Conservation (phyloP, 148 eudicot species). For the Camellia japonica region DNA sequence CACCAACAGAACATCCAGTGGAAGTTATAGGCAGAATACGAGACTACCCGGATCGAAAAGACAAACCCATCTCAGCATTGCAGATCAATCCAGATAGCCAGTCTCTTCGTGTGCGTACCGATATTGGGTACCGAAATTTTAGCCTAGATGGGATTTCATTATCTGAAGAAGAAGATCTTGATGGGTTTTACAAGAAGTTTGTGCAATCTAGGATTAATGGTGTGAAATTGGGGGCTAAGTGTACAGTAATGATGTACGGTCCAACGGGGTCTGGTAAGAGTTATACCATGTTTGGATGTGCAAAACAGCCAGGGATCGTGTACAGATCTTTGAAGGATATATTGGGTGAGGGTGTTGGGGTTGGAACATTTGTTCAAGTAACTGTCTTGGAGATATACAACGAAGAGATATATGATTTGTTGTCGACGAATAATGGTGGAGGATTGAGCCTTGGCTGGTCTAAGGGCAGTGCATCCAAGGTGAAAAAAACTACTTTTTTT, state of each 20-base stretch:
- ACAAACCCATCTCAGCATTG: slow-evolving; percentile 36
- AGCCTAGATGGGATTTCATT: slow-evolving; percentile 81
- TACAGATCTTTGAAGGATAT: slow-evolving; percentile 72
- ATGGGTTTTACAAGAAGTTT: slow-evolving; percentile 73
- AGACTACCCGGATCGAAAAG: slow-evolving; percentile 50
- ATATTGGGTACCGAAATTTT: slow-evolving; percentile 82
- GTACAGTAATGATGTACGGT: slow-evolving; percentile 97
- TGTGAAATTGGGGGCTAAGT: slow-evolving; percentile 86
- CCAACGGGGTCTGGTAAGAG: slow-evolving; percentile 98
- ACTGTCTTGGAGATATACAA: slow-evolving; percentile 86
- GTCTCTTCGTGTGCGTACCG: slow-evolving; percentile 65
- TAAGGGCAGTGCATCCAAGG: slow-evolving; percentile 90
- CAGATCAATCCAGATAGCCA: slow-evolving; percentile 46
- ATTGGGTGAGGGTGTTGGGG: slow-evolving; percentile 43
- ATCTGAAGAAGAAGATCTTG: slow-evolving; percentile 81
- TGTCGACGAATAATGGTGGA: slow-evolving; percentile 63
- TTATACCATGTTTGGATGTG: slow-evolving; percentile 87
- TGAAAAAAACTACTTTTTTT: slow-evolving; percentile 14
- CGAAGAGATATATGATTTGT: slow-evolving; percentile 94
- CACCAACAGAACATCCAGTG: slow-evolving; percentile 74
- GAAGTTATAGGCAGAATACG: slow-evolving; percentile 90
- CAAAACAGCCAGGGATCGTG: slow-evolving; percentile 85
- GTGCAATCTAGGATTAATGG: slow-evolving; percentile 67
- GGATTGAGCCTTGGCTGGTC: slow-evolving; percentile 78
- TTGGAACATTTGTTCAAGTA: slow-evolving; percentile 78